Evolutionary conservation across 768 basidiomycete genomes (phyloP), one percentile per base, ranked within the genome.

Genomic region (Saitozyma podzolica): DNA sequence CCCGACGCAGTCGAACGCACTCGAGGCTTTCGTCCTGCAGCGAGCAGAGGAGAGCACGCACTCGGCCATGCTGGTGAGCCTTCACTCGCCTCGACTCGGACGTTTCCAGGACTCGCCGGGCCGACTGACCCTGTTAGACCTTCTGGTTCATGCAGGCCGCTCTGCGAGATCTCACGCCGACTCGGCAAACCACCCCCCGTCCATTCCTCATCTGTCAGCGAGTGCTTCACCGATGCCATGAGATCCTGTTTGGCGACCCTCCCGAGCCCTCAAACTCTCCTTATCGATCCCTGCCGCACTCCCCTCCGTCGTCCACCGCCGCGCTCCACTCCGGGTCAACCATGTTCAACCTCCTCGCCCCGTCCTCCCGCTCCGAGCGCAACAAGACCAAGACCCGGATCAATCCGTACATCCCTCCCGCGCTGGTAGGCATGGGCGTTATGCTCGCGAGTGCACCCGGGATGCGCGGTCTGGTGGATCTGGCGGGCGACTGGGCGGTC

Each of bases 91-190:
- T 40, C 14, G 42, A 47, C 37, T 56, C 17, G 10, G 37, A 45
- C 37, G 17, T 54, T 9, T 29, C n/a, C 39, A 19, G 29, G 29
- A 29, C 29, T 29, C 29, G 29, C 29, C 29, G 40, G 8, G 8
- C 10, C 41, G 41, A 9, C 53, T 56, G 9, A 58, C 20, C 17
- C 6, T 42, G 29, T 8, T 75, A 94, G 92, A 97, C 96, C 0
- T 81, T 99, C 50, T 98, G 95, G 93, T 96, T 94, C 80, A 94
- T 98, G 89, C 96, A 98, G 85, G 91, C 95, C 14, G 87, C 90
- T 37, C 83, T 99, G 17, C 86, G 86, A 61, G 96, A 99, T 79
- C 83, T 97, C 8, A 84, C 88, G 0, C 70, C 80, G 49, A 71
- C 80, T 50, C 62, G 80, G 1, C 83, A 82, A 13, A 84, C 86